phyloP scores from a whole-genome alignment of 2,329 filamentous ascomycete genomes.

The Aspergillus sp. region DNA sequence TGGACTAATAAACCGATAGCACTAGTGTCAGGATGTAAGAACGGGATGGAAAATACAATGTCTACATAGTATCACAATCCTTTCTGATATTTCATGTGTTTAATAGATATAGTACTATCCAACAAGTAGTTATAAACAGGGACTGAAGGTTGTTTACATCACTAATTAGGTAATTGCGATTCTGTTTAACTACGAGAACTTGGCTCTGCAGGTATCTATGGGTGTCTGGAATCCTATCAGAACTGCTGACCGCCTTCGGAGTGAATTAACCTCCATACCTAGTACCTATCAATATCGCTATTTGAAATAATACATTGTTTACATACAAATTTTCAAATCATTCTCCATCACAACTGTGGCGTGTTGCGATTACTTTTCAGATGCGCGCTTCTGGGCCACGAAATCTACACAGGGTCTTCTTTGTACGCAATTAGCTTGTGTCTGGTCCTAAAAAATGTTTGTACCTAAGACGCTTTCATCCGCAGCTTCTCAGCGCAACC shows the following conservation, averaged over 20 bases:
- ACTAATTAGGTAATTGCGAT: too few relatives aligned
- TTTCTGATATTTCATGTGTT: too few relatives aligned
- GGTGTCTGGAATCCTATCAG: too few relatives aligned
- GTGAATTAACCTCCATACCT: background rate
- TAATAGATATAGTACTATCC: too few relatives aligned
- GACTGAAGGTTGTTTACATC: too few relatives aligned
- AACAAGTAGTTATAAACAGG: too few relatives aligned
- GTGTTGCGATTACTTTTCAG: background rate
- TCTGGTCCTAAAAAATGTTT: constrained; percentile 36
- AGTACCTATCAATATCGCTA: background rate
- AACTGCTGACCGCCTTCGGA: constrained; percentile 4
- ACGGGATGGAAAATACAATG: too few relatives aligned
- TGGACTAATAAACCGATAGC: too few relatives aligned
- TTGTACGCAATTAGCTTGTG: background rate
- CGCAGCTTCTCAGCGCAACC: constrained; percentile 33
- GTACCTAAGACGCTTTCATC: constrained; percentile 37
- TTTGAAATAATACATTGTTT: background rate
- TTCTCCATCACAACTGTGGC: background rate
- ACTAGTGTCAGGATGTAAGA: too few relatives aligned
- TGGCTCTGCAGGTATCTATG: too few relatives aligned
- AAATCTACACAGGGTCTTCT: background rate
- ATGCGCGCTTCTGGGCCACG: background rate
- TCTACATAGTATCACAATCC: too few relatives aligned
- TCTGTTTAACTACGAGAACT: too few relatives aligned
- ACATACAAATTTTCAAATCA: background rate